A percentile compares a stretch with the other conserved stretches of the same genome.
Evolutionary conservation across 2,329 filamentous ascomycete species (phyloP).

Genomic region (Cladosporium velox): DNA sequence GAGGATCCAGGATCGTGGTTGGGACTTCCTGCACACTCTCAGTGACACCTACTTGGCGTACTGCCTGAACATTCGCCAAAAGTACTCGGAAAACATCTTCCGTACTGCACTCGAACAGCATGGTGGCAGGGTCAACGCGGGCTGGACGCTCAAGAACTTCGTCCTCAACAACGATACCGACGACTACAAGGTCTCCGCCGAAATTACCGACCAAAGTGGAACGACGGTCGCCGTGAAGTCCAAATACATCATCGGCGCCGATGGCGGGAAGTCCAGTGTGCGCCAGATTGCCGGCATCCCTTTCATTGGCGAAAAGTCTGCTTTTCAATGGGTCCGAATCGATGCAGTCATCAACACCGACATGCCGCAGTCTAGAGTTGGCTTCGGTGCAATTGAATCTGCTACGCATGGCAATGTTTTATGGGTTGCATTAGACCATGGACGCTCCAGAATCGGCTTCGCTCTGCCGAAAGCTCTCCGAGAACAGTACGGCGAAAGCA

Average conservation of each 20-base stretch:
- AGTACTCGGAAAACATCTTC: conserved; percentile 58
- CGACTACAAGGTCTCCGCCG: conserved; percentile 35
- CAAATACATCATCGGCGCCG: conserved; percentile 54
- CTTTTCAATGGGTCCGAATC: conserved; percentile 57
- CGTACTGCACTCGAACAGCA: conserved; percentile 41
- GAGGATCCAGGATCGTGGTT: conserved; percentile 41
- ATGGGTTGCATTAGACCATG: conserved; percentile 57
- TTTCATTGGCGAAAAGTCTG: conserved; percentile 52
- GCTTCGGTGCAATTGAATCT: conserved; percentile 53
- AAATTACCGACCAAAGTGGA: conserved; percentile 25
- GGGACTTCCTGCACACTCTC: neutral
- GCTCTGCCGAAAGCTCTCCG: conserved; percentile 49
- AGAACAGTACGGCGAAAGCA: conserved; percentile 37
- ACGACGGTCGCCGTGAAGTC: neutral
- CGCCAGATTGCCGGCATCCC: conserved; percentile 49
- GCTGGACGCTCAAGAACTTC: conserved; percentile 43
- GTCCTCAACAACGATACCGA: conserved; percentile 40
- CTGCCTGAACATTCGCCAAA: conserved; percentile 57
- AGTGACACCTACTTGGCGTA: conserved; percentile 53
- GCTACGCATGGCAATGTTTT: conserved; percentile 57
- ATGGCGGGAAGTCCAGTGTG: conserved; percentile 55
- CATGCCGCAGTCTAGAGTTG: conserved; percentile 47
- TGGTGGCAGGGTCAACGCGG: conserved; percentile 38
- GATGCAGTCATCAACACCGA: conserved; percentile 54
- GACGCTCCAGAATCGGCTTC: conserved; percentile 56